Percentiles rank a stretch among this genome's conserved stretches.
Evolutionary conservation across 192 early-diverging fungal species (phyloP).

Genomic region (Lobosporangium transversale): DNA sequence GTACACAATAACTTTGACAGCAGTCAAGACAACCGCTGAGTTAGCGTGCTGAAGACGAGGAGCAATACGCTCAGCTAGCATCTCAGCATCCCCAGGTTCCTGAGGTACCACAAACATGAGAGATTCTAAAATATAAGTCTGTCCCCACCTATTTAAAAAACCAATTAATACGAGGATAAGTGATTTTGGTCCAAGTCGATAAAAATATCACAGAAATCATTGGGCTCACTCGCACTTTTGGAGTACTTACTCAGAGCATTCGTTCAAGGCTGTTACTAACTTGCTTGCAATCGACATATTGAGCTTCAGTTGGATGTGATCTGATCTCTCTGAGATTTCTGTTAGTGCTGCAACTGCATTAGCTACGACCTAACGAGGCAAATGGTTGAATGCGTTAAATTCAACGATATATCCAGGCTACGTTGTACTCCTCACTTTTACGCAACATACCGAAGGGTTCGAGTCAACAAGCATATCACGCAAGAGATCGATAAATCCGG

Average conservation of each 20-base stretch:
- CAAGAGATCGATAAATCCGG: conserved; percentile 91
- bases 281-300: conserved; percentile 91
- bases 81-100: conserved; percentile 88
- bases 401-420: too few species aligned
- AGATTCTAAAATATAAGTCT: conserved; percentile 93
- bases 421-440: too few species aligned
- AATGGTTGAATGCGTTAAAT: too few species aligned
- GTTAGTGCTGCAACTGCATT: conserved; percentile 94
- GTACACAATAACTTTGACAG: conserved; percentile 91
- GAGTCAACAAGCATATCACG: conserved; percentile 86
- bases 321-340: conserved; percentile 92
- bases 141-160: conserved; percentile 80
- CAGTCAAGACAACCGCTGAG: conserved; percentile 86
- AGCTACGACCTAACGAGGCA: conserved; percentile 88
- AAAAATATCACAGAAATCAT: conserved; percentile 6
- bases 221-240: background rate
- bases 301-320: conserved; percentile 84
- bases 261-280: conserved; percentile 91
- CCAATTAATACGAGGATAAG: background rate
- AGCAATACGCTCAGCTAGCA: conserved; percentile 88
- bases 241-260: conserved; percentile 87
- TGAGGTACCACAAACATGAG: conserved; percentile 92
- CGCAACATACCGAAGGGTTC: conserved; percentile 81
- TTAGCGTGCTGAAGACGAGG: conserved; percentile 96
- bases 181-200: background rate